A percentile compares a stretch with the other conserved stretches of the same genome.
These are phyloP conservation scores for Aureobasidium vineae DNA, from an alignment of 2,329 filamentous ascomycete genomes.

Conservation along the genomic window DNA sequence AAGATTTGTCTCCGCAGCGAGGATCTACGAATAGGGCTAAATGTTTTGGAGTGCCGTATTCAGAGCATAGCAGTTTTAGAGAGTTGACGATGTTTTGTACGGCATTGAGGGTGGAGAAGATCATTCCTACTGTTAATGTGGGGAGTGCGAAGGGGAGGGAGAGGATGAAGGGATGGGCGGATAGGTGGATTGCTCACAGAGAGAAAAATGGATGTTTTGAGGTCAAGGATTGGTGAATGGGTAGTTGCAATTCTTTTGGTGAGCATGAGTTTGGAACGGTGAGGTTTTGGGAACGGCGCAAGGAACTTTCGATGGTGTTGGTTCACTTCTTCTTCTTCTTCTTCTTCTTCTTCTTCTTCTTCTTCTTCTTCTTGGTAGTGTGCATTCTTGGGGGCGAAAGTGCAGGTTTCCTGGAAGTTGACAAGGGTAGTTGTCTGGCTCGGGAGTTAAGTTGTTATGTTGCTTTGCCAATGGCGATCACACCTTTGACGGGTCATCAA, in stretches of 20 bases:
- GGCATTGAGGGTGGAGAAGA: slow-evolving; percentile 77
- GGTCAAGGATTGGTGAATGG: slow-evolving; percentile 34
- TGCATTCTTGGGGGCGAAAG: too few species aligned
- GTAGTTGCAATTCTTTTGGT: too few species aligned
- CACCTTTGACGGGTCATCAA: too few species aligned
- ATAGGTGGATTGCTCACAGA: slow-evolving; percentile 62
- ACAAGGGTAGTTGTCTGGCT: too few species aligned
- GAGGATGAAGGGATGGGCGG: slow-evolving; percentile 65
- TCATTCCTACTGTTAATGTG: slow-evolving; percentile 94
- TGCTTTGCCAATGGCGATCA: too few species aligned
- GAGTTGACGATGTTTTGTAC: slow-evolving; percentile 94
- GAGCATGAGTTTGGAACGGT: not conserved
- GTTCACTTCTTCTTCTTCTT: too few species aligned
- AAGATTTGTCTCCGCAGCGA: slow-evolving; percentile 74
- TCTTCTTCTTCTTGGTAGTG: too few species aligned
- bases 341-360: too few species aligned
- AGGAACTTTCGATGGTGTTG: too few species aligned
- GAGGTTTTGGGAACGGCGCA: too few species aligned
- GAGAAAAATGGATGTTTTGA: slow-evolving; percentile 60
- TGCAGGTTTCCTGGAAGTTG: too few species aligned
- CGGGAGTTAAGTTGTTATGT: too few species aligned
- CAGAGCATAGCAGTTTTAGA: slow-evolving; percentile 91
- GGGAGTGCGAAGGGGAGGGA: slow-evolving; percentile 62
- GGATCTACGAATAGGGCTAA: slow-evolving; percentile 79
- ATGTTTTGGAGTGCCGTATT: slow-evolving; percentile 94